phyloP scores from a whole-genome alignment of 345 rosid species.

The Laguncularia racemosa region DNA sequence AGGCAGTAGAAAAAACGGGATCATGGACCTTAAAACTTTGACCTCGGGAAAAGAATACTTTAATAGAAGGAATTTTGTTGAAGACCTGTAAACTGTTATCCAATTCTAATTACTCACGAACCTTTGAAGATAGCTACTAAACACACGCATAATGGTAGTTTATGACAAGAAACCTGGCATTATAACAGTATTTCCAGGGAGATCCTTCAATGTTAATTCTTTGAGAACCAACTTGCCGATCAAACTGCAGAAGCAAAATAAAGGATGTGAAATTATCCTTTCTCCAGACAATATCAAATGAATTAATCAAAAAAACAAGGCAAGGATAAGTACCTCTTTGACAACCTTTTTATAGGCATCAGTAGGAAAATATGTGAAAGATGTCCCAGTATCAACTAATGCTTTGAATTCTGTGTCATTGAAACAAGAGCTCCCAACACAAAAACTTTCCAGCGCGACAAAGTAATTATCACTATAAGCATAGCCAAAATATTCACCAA shows the following conservation, averaged over 20 bases:
- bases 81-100: background rate
- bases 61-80: constrained; percentile 19
- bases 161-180: constrained; percentile 23
- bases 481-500: background rate
- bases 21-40: constrained; percentile 25
- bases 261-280: background rate
- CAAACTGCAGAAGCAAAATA: constrained; percentile 21
- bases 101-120: too few species aligned
- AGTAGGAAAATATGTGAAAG: constrained; percentile 23
- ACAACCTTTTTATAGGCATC: constrained; percentile 16
- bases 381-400: constrained; percentile 27
- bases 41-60: constrained; percentile 16
- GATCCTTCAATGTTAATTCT: constrained; percentile 17
- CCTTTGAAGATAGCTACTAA: too few species aligned
- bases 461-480: constrained; percentile 18
- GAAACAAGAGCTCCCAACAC: constrained; percentile 23
- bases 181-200: constrained; percentile 29
- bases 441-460: constrained; percentile 17
- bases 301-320: too few species aligned
- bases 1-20: constrained; percentile 16
- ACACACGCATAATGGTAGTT: constrained; percentile 10
- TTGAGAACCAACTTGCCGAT: constrained; percentile 22
- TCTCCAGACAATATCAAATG: background rate
- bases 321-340: background rate
- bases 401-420: constrained; percentile 23